Base-by-base conservation (phyloP, 192 early-diverging fungal genomes). In the Coemansia sp. region DNA sequence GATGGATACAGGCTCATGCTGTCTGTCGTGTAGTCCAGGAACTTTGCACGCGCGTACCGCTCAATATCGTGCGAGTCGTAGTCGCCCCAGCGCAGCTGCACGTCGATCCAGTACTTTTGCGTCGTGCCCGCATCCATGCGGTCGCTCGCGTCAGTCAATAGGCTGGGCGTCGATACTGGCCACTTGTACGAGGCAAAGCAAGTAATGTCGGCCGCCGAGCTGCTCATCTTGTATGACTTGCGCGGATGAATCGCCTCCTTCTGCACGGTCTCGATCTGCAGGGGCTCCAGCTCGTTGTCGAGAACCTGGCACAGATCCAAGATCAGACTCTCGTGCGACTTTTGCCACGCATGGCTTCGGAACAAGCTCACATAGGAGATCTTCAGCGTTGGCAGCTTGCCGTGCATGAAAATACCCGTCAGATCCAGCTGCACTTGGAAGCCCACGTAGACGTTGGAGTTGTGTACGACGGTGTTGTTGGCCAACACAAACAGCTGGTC, bases 341-440 rank as follows among this genome's bases (percentile, higher is more conserved):
- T 98, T 83, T 98, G 96, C 95, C 96, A 98, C 82, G 98, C 94
- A 84, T 98, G 96, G 44, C 95, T 95, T 68, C 97, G 88, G 90
- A 99, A 98, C 69, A 99, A 91, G 75, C 98, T 96, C 85, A 99
- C 98, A 41, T 98, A 85, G 5, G 95, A 97, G 75, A 99, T 98
- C 88, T 99, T 99, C 7, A 99, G 87, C 1, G 97, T 99, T 15
- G 97, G 97, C 69, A 99, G 95, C 83, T 99, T 99, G 68, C 97
- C 97, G 83, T 99, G 96, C 97, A 99, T 99, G 73, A 98, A 99
- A 53, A 99, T 99, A 78, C 97, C 97, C 7, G 97, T 99, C 76
- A 99, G 86, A 88, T 99, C 97, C 45, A 99, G 86, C 83, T 99
- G 97, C 66, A 98, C 96, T 82, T 98, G 95, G 95, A 99, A 99